Evolutionary conservation across 768 basidiomycete genomes (phyloP).

Genomic region (Amanita molliuscula): DNA sequence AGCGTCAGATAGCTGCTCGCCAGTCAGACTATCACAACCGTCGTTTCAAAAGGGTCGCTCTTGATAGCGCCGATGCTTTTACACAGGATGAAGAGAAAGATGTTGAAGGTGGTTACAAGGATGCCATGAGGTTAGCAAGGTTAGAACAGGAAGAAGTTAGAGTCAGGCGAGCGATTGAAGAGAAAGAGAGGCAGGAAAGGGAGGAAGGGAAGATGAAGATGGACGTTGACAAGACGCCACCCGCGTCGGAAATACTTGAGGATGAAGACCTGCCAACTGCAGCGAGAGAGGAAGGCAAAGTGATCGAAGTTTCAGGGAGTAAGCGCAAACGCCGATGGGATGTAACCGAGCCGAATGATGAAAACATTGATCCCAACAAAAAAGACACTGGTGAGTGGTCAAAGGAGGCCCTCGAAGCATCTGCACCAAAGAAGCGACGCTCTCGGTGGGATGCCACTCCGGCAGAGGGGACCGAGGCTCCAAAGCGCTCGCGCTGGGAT

Average conservation of each 20-base stretch:
- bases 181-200: constrained; percentile 71
- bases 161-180: constrained; percentile 78
- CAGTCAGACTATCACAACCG: constrained; percentile 94
- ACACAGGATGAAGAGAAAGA: constrained; percentile 57
- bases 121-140: constrained; percentile 85
- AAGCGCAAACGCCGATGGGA: constrained; percentile 84
- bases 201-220: constrained; percentile 70
- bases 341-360: constrained; percentile 47
- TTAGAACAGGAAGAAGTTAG: constrained; percentile 90
- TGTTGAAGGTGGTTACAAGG: constrained; percentile 86
- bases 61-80: constrained; percentile 76
- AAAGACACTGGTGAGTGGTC: constrained; percentile 60
- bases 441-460: constrained; percentile 97
- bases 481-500: constrained; percentile 95
- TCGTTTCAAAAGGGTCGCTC: constrained; percentile 75
- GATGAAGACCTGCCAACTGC: constrained; percentile 62
- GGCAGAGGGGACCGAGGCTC: constrained; percentile 61
- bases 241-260: constrained; percentile 66
- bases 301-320: constrained; percentile 28
- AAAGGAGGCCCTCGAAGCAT: constrained; percentile 61
- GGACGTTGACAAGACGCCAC: constrained; percentile 90
- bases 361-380: constrained; percentile 55
- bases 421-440: constrained; percentile 82
- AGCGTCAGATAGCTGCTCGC: constrained; percentile 87
- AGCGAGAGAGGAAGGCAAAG: constrained; percentile 30